phyloP scores from a whole-genome alignment of 192 early-diverging fungal species.

The Entomortierella beljakovae region DNA sequence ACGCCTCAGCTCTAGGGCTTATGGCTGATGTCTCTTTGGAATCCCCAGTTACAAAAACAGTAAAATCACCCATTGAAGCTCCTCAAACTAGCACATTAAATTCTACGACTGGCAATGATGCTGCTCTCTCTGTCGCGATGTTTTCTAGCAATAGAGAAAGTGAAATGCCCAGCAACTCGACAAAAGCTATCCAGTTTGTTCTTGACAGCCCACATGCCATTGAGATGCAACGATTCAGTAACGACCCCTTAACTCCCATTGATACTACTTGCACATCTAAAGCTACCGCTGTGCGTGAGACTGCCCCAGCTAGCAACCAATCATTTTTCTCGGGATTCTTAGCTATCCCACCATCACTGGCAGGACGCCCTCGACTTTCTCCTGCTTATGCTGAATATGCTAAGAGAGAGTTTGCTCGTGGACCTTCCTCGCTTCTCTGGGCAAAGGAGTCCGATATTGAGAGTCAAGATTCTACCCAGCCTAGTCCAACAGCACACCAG shows the following conservation, averaged over 20 bases:
- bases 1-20: background rate
- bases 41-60: background rate
- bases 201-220: constrained; percentile 19
- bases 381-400: constrained; percentile 7
- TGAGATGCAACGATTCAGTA: constrained; percentile 22
- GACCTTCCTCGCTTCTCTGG: constrained; percentile 26
- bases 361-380: constrained; percentile 10
- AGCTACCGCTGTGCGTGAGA: background rate
- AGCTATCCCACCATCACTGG: constrained; percentile 29
- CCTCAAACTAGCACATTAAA: background rate
- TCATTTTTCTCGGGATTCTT: constrained; percentile 26
- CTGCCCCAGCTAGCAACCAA: background rate
- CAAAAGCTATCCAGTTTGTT: constrained; percentile 2
- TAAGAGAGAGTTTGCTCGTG: constrained; percentile 10
- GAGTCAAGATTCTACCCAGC: constrained; percentile 6
- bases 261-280: background rate
- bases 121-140: background rate
- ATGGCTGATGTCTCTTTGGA: constrained; percentile 8
- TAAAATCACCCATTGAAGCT: background rate
- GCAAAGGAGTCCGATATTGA: constrained; percentile 20
- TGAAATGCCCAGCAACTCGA: background rate
- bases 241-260: background rate
- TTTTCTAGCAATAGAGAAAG: too few species aligned
- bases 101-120: background rate
- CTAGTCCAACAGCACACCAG: background rate